A percentile compares a stretch with the other conserved stretches of the same genome.
Conservation (phyloP, 306 rosid genomes). For the Rubus parviflorus region DNA sequence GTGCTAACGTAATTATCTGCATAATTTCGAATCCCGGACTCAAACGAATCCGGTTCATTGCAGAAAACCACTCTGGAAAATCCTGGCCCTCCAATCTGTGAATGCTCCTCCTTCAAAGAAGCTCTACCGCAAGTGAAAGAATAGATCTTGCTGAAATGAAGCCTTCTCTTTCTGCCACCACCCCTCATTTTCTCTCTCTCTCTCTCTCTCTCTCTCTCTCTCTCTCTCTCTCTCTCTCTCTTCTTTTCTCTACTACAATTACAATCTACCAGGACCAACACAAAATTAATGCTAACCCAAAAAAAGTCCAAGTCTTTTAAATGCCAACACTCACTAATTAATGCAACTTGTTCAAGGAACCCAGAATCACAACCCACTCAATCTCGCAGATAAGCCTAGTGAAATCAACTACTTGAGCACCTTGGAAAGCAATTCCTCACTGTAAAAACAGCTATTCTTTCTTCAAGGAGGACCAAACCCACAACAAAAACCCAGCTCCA, state of each 20-base stretch:
- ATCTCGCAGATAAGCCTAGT: not conserved
- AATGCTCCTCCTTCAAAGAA: slow-evolving; percentile 60
- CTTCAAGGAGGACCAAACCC: slow-evolving; percentile 17
- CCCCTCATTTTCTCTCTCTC: slow-evolving; percentile 40
- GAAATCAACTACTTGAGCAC: not conserved
- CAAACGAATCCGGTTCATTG: slow-evolving; percentile 63
- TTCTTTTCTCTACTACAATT: not conserved
- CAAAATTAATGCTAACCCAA: slow-evolving; percentile 8
- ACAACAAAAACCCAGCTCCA: slow-evolving; percentile 5
- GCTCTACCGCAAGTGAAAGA: slow-evolving; percentile 67
- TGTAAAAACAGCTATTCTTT: slow-evolving; percentile 10
- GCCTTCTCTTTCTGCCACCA: slow-evolving; percentile 54
- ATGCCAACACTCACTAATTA: slow-evolving; percentile 17
- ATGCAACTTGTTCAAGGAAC: slow-evolving; percentile 9
- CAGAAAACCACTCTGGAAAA: slow-evolving; percentile 74
- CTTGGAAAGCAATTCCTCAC: slow-evolving; percentile 11
- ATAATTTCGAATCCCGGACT: slow-evolving; percentile 53
- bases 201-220: not conserved
- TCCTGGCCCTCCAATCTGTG: slow-evolving; percentile 75
- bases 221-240: too few species aligned
- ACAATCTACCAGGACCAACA: slow-evolving; percentile 20
- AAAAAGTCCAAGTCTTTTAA: not conserved
- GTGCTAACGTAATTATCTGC: slow-evolving; percentile 68
- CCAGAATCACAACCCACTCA: not conserved
- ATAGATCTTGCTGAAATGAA: slow-evolving; percentile 84